These are phyloP conservation scores for Lentinus tigrinus DNA, from an alignment of 768 basidiomycete species.

Conservation along the genomic window DNA sequence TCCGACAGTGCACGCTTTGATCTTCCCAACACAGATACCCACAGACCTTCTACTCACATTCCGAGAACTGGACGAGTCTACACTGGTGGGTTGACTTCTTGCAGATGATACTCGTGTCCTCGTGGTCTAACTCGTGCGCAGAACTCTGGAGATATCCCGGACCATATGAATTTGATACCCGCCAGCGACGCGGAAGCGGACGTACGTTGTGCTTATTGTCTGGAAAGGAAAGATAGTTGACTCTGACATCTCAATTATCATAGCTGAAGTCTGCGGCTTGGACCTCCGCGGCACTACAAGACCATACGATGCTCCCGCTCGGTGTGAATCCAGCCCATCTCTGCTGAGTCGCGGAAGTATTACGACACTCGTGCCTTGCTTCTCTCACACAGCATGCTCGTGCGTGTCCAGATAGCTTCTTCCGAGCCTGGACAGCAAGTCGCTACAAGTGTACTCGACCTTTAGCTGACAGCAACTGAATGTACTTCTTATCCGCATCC, in stretches of 20 bases:
- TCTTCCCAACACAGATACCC: conserved; percentile 75
- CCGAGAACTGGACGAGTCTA: conserved; percentile 65
- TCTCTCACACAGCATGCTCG: no score
- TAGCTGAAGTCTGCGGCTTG: conserved; percentile 57
- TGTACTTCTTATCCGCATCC: no score
- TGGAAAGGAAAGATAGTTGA: not conserved
- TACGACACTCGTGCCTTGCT: no score
- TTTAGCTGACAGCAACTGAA: no score
- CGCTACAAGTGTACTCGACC: no score
- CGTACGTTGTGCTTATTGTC: conserved; percentile 39
- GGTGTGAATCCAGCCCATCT: conserved; percentile 32
- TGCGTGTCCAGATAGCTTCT: no score
- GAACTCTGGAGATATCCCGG: conserved; percentile 52
- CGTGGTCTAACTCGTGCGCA: conserved; percentile 14
- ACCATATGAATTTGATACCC: conserved; percentile 78
- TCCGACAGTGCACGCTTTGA: conserved; percentile 71
- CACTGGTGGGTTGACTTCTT: conserved; percentile 43
- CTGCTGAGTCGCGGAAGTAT: not conserved
- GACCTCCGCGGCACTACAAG: conserved; percentile 41
- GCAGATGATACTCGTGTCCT: not conserved
- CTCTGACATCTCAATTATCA: not conserved
- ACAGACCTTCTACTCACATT: conserved; percentile 65
- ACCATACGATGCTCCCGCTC: conserved; percentile 40
- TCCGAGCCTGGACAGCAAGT: no score
- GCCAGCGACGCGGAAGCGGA: conserved; percentile 55